phyloP scores from a whole-genome alignment of 768 basidiomycete genomes.

The Sutorius australiensis region DNA sequence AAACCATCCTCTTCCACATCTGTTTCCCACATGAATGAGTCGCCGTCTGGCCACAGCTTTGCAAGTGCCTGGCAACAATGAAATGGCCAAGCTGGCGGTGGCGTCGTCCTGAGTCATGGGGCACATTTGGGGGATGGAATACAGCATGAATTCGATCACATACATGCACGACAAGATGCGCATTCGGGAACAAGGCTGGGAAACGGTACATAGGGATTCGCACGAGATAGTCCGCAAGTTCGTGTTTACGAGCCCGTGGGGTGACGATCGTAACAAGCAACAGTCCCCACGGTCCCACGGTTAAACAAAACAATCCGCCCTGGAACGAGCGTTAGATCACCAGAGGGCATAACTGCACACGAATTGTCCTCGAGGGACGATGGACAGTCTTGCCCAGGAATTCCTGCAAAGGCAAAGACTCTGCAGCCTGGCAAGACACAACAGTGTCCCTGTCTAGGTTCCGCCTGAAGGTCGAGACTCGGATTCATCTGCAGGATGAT shows the following conservation, averaged over 20 bases:
- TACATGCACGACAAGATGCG: constrained; percentile 10
- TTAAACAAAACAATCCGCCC: constrained; percentile 21
- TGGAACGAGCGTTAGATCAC: constrained; percentile 16
- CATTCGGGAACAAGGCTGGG: constrained; percentile 3
- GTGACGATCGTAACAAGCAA: constrained; percentile 14
- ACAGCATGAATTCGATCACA: constrained; percentile 10
- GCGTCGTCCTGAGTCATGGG: constrained; percentile 12
- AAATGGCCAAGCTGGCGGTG: constrained; percentile 8
- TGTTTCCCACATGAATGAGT: constrained; percentile 2
- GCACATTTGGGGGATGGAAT: constrained; percentile 1
- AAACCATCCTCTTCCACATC: too few species aligned
- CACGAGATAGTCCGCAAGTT: constrained; percentile 28
- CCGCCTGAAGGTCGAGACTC: constrained; percentile 18
- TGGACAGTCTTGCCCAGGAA: constrained; percentile 15
- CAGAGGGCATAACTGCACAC: constrained; percentile 24
- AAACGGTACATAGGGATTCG: constrained; percentile 27
- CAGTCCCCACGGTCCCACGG: constrained; percentile 12
- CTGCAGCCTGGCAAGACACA: constrained; percentile 24
- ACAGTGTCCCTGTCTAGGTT: constrained; percentile 19
- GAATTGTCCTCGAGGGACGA: constrained; percentile 23
- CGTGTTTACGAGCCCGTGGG: constrained; percentile 7
- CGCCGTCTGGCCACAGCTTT: constrained; percentile 15
- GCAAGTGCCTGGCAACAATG: constrained; percentile 5
- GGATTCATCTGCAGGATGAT: constrained; percentile 5
- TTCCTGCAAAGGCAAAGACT: constrained; percentile 21